These are phyloP conservation scores for Hypericum androsaemum DNA, from an alignment of 345 rosid genomes.

Conservation along the genomic window DNA sequence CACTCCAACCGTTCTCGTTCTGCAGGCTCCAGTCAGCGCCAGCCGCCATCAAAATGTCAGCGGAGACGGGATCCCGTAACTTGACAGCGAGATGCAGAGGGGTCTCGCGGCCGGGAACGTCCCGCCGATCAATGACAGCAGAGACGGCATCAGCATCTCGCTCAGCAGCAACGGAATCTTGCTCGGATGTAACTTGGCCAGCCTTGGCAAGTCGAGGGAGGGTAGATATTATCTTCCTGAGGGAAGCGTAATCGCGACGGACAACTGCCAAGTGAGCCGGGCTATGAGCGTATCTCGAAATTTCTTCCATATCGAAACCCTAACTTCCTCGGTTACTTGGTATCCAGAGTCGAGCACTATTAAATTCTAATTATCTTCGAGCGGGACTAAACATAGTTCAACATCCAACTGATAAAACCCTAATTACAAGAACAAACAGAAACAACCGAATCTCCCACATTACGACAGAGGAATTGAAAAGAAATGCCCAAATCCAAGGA, in stretches of 20 bases:
- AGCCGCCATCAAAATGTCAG: slow-evolving; percentile 1
- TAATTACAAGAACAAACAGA: too few species aligned
- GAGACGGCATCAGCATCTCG: neutral
- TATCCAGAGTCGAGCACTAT: neutral
- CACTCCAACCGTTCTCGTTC: slow-evolving; percentile 15
- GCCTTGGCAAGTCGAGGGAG: slow-evolving; percentile 1
- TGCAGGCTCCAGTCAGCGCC: slow-evolving; percentile 6
- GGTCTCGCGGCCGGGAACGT: slow-evolving; percentile 3
- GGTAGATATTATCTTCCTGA: neutral
- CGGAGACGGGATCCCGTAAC: neutral
- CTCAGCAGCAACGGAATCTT: slow-evolving; percentile 3
- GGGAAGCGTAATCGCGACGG: neutral
- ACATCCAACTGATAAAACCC: too few species aligned
- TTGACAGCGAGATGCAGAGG: slow-evolving; percentile 5
- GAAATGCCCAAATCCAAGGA: too few species aligned
- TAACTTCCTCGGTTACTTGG: neutral
- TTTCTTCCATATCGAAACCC: neutral
- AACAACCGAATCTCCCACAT: too few species aligned
- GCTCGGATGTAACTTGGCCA: neutral
- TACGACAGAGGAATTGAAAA: too few species aligned
- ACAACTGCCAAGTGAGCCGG: slow-evolving; percentile 6
- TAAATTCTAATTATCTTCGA: too few species aligned
- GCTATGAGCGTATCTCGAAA: neutral
- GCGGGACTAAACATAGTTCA: too few species aligned
- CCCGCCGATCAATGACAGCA: neutral